phyloP scores from a whole-genome alignment of 2,329 filamentous ascomycete species.

The Sarocladium brachiariae region DNA sequence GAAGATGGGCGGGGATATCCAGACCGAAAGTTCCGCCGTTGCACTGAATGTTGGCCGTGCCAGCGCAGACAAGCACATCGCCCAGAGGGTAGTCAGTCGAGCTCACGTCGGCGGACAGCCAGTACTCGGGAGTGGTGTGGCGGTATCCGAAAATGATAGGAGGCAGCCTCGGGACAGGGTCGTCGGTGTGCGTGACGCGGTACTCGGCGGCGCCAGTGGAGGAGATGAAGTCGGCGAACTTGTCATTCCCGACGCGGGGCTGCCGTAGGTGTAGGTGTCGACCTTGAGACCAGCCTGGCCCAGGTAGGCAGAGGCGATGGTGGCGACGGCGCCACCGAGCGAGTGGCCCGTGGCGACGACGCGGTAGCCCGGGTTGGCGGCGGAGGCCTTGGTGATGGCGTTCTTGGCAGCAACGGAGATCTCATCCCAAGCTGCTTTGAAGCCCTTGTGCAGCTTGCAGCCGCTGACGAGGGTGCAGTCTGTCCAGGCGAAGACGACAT shows the following conservation, averaged over 20 bases:
- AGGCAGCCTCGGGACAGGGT: slow-evolving; percentile 63
- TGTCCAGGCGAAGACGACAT: slow-evolving; percentile 30
- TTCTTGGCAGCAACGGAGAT: slow-evolving; percentile 34
- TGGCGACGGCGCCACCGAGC: slow-evolving; percentile 59
- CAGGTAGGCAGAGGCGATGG: slow-evolving; percentile 51
- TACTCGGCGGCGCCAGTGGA: slow-evolving; percentile 45
- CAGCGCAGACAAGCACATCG: slow-evolving; percentile 41
- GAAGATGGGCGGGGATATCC: slow-evolving; percentile 36
- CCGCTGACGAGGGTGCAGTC: slow-evolving; percentile 25
- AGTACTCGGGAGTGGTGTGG: slow-evolving; percentile 67
- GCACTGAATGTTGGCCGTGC: slow-evolving; percentile 39
- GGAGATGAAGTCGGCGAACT: slow-evolving; percentile 47
- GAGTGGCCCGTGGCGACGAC: slow-evolving; percentile 61
- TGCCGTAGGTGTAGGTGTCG: slow-evolving; percentile 61
- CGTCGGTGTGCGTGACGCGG: slow-evolving; percentile 60
- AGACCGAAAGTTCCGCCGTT: slow-evolving; percentile 43
- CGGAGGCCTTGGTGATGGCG: slow-evolving; percentile 36
- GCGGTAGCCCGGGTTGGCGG: slow-evolving; percentile 42
- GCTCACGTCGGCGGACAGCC: slow-evolving; percentile 36
- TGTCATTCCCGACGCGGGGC: slow-evolving; percentile 55
- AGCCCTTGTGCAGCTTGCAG: slow-evolving; percentile 52
- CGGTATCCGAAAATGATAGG: slow-evolving; percentile 53
- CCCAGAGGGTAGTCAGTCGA: slow-evolving; percentile 29
- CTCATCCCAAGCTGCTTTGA: slow-evolving; percentile 52
- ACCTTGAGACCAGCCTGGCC: slow-evolving; percentile 36